Conservation (phyloP, 805 yeast genomes). For the Suhomyces sp. region DNA sequence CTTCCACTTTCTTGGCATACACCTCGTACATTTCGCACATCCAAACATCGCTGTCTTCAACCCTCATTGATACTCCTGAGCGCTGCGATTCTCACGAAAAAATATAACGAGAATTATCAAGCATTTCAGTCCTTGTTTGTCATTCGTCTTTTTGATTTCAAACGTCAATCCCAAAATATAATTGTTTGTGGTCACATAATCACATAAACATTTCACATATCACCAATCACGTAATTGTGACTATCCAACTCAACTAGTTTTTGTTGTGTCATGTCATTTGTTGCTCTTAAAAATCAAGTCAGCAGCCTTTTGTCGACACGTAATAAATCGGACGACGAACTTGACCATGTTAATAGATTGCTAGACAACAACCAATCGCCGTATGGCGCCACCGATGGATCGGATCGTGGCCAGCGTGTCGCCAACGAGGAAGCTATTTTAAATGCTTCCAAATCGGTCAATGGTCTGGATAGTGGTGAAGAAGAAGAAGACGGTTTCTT, state of each 20-base stretch:
- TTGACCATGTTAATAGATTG: constrained; percentile 28
- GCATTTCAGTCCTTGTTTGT: not conserved
- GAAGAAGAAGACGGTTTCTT: constrained; percentile 40
- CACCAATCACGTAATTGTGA: no score
- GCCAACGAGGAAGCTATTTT: constrained; percentile 37
- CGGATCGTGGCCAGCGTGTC: constrained; percentile 34
- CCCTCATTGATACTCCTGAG: not conserved
- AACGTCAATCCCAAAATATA: not conserved
- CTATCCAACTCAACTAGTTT: not conserved
- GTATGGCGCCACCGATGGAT: constrained; percentile 32
- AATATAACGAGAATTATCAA: not conserved
- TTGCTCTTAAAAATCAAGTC: constrained; percentile 36
- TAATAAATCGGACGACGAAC: constrained; percentile 28
- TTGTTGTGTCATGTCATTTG: constrained; percentile 24
- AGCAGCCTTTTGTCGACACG: constrained; percentile 21
- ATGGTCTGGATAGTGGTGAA: constrained; percentile 19
- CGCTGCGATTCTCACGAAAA: not conserved
- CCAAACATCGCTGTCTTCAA: no score
- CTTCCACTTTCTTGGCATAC: not conserved
- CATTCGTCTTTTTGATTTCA: not conserved
- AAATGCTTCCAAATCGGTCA: constrained; percentile 27
- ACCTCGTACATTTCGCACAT: not conserved
- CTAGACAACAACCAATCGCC: constrained; percentile 33
- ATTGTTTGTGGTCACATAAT: no score
- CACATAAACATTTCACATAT: no score